These are phyloP conservation scores for Salix dunnii DNA, from an alignment of 345 rosid genomes.

Conservation along the genomic window DNA sequence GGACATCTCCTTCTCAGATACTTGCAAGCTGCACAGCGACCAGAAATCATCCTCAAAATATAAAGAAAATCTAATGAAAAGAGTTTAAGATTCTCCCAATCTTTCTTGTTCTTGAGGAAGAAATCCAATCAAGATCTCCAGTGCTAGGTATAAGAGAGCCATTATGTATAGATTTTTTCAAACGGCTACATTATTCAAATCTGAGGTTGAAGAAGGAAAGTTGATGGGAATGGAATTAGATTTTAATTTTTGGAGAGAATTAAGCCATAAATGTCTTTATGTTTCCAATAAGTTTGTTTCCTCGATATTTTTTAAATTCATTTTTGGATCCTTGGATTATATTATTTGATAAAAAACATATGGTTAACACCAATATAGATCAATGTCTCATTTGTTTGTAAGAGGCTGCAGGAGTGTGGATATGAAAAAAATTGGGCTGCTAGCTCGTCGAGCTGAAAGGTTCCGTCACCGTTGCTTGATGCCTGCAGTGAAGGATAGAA, in stretches of 20 bases:
- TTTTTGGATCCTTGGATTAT: too few relatives aligned
- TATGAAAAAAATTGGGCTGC: slow-evolving; percentile 57
- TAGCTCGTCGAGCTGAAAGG: slow-evolving; percentile 55
- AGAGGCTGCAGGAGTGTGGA: slow-evolving; percentile 74
- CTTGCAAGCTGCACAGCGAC: slow-evolving; percentile 65
- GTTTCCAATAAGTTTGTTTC: too few relatives aligned
- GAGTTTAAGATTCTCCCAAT: slow-evolving; percentile 3
- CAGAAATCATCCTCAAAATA: slow-evolving; percentile 14
- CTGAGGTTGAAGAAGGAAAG: slow-evolving; percentile 20
- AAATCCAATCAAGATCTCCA: slow-evolving; percentile 13
- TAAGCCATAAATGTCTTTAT: too few relatives aligned
- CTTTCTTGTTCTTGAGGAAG: not conserved
- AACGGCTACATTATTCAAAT: slow-evolving; percentile 34
- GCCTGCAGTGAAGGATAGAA: slow-evolving; percentile 34
- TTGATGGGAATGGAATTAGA: not conserved
- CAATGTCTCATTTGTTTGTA: slow-evolving; percentile 82
- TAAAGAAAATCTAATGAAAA: not conserved
- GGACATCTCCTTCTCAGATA: slow-evolving; percentile 68
- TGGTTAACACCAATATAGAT: too few relatives aligned
- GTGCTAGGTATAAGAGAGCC: not conserved
- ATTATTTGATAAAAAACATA: too few relatives aligned
- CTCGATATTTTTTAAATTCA: too few relatives aligned
- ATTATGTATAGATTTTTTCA: slow-evolving; percentile 4
- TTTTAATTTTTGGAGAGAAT: not conserved
- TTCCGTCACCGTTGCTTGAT: slow-evolving; percentile 35